Evolutionary conservation across 1,139 yeast species (phyloP).

Genomic region (Blastobotrys arbuscula): DNA sequence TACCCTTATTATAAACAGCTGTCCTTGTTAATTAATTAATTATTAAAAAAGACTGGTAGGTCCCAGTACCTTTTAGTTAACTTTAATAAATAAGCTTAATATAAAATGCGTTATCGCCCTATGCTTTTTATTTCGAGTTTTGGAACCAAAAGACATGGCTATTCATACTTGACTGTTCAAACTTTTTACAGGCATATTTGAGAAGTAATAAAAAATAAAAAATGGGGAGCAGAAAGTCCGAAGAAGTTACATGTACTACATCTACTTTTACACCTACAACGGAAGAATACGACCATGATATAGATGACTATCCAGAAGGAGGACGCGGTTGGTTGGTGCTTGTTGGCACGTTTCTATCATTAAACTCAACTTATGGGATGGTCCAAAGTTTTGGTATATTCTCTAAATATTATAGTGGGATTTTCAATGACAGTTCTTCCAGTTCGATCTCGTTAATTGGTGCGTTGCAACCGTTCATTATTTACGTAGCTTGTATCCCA

Average conservation of each 20-base stretch:
- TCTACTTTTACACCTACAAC: neutral
- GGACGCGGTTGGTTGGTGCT: slow-evolving; percentile 28
- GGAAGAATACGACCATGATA: neutral
- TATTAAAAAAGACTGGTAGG: too few relatives aligned
- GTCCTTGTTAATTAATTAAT: too few relatives aligned
- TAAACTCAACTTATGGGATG: slow-evolving; percentile 37
- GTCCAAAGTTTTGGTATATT: slow-evolving; percentile 52
- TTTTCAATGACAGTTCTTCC: slow-evolving; percentile 38
- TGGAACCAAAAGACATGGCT: too few relatives aligned
- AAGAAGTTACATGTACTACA: neutral
- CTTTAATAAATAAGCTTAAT: too few relatives aligned
- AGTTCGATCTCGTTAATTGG: slow-evolving; percentile 47
- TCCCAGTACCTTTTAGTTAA: too few relatives aligned
- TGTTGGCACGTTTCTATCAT: slow-evolving; percentile 21
- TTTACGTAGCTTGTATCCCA: slow-evolving; percentile 42
- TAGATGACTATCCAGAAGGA: slow-evolving; percentile 20
- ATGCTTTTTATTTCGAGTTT: too few relatives aligned
- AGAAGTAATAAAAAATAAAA: too few relatives aligned
- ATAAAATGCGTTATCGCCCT: too few relatives aligned
- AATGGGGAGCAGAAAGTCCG: too few relatives aligned
- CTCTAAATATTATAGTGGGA: slow-evolving; percentile 43
- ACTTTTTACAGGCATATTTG: too few relatives aligned
- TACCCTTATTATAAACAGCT: too few relatives aligned
- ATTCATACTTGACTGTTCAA: too few relatives aligned
- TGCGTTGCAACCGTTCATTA: slow-evolving; percentile 45